Base-by-base conservation (phyloP, 2,329 filamentous ascomycete species). In the Raffaelea deltoideospora region DNA sequence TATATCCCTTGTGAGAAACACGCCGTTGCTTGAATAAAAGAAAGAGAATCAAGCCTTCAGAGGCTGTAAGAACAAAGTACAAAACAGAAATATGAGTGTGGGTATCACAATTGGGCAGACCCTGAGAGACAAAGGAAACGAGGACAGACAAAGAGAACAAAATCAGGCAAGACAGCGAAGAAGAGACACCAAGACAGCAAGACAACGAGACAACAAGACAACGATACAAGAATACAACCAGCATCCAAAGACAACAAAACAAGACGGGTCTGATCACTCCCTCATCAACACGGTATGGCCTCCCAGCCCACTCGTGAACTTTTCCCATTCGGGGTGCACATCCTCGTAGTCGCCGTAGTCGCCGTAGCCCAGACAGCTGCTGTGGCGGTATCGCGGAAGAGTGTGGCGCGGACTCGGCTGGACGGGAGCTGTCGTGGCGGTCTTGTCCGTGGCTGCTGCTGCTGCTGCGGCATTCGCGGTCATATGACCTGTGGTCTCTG, bases 281-380 rank as follows among this genome's bases (percentile, higher is more conserved):
- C 14, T 7, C 14, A 26, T 33, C 24, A 34, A 37, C 9, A 34
- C 41, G 2, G 56, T 65, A 33, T 65, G 45, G 0, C 64, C 64
- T 24, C 64, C 64, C 4, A 67, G 47, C 11, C 63, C 60, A 15
- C 38, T 31, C 21, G 55, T 52, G 41, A 62, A 67, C 47, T 65
- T 60, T 43, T 61, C 63, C 63, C 61, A 67, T 5, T 56, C 56
- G 4, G 57, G 51, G 38, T 54, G 40, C 26, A 43, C 46, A 22
- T 45, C 47, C 17, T 48, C 45, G 27, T 30, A 11, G 15, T 17
- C 24, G 9, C 24, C 22, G 37, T 42, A 42, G n/a, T n/a, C n/a
- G n/a, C n/a, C n/a, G n/a, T n/a, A n/a, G n/a, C n/a, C n/a, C n/a
- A n/a, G n/a, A n/a, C n/a, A n/a, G 37, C 40, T 44, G 40, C 38